Evolutionary conservation across 495 filamentous ascomycete species (phyloP).

Genomic region (Hyaloscypha variabilis): DNA sequence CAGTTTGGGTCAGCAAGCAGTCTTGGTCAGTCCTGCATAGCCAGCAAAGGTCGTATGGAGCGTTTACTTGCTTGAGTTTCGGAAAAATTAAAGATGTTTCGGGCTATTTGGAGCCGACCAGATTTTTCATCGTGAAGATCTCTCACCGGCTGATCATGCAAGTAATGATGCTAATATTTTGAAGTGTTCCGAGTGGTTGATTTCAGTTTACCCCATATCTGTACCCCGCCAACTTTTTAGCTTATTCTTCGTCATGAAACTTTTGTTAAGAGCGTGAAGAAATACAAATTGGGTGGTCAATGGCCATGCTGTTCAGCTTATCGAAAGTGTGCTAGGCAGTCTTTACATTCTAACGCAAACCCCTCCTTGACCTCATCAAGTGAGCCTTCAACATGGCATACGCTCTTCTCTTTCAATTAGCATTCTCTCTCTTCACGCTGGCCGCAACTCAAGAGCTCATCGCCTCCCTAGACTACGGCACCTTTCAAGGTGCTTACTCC

Average conservation of each 20-base stretch:
- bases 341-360: background rate
- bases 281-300: background rate
- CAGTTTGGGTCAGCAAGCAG: background rate
- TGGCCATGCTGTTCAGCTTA: background rate
- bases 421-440: background rate
- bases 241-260: background rate
- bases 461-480: constrained; percentile 54
- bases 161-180: background rate
- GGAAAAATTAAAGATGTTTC: constrained; percentile 24
- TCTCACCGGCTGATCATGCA: constrained; percentile 14
- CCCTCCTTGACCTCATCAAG: background rate
- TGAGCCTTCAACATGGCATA: background rate
- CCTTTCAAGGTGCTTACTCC: constrained; percentile 62
- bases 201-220: constrained; percentile 12
- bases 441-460: constrained; percentile 30
- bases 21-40: background rate
- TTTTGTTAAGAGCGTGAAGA: background rate
- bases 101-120: constrained; percentile 18
- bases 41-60: constrained; percentile 8
- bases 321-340: background rate
- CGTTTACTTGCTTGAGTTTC: constrained; percentile 10
- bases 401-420: background rate
- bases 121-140: constrained; percentile 2
- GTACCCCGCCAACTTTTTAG: constrained; percentile 13
- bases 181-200: constrained; percentile 12